Evolutionary conservation across 2,329 filamentous ascomycete genomes (phyloP).

Genomic region (Proliferodiscus dingleyae): DNA sequence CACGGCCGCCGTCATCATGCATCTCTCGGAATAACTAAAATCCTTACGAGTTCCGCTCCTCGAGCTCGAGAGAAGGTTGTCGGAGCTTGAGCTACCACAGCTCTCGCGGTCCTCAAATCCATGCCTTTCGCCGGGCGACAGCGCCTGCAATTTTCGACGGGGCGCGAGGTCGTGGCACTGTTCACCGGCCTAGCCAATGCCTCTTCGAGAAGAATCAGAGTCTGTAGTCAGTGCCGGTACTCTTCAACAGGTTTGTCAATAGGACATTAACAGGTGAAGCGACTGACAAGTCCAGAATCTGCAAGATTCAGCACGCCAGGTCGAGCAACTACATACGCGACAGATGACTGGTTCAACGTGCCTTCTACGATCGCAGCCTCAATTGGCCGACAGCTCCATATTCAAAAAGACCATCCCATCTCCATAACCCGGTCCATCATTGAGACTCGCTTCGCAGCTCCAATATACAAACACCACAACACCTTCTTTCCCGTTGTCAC

Average conservation of each 20-base stretch:
- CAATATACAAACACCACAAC: conserved; percentile 72
- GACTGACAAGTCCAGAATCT: too few relatives aligned
- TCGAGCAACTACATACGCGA: conserved; percentile 46
- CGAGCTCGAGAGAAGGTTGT: too few relatives aligned
- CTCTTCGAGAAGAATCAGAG: conserved; percentile 11
- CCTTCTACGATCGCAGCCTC: conserved; percentile 69
- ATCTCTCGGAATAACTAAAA: too few relatives aligned
- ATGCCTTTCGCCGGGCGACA: too few relatives aligned
- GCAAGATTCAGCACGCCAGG: too few relatives aligned
- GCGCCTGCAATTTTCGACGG: conserved; percentile 14
- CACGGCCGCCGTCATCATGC: too few relatives aligned
- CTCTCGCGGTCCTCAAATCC: too few relatives aligned
- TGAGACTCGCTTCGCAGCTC: conserved; percentile 75
- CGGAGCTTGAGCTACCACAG: too few relatives aligned
- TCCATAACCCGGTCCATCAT: conserved; percentile 89
- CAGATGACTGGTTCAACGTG: conserved; percentile 82
- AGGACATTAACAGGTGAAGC: conserved; percentile 1
- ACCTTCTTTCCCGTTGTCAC: conserved; percentile 78
- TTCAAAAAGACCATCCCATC: conserved; percentile 86
- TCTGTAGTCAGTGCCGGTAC: conserved; percentile 27
- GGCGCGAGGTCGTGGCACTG: conserved; percentile 20
- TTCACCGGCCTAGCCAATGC: conserved; percentile 27
- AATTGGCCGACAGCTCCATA: conserved; percentile 74
- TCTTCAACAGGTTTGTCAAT: conserved; percentile 22
- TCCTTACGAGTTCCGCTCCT: too few relatives aligned